Evolutionary conservation across 1,284 basidiomycete genomes (phyloP), one percentile per base, ranked within the genome.

Genomic region (Peniophora sp.): DNA sequence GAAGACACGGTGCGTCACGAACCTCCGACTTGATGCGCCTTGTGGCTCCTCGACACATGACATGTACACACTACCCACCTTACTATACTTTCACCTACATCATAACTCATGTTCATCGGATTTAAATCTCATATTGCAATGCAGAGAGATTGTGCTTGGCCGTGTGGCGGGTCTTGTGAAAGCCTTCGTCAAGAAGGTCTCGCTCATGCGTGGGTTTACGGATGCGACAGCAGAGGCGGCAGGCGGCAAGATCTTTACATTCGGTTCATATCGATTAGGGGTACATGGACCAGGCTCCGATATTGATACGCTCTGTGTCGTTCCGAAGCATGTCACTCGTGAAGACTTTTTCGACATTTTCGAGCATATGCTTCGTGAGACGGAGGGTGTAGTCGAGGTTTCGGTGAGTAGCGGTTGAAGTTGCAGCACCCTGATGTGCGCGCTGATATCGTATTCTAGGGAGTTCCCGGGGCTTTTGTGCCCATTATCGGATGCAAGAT

Each of bases 251-350:
- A 98, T 99, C 65, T 99, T 95, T 68, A 98, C 97, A 3, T 99
- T 97, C 66, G 96, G 97, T 36, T 97, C 94, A 48, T 96, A 96
- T 74, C 83, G 91, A 57, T 75, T 99, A 42, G 96, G 96, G 52
- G 96, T 99, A 14, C 97, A 99, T 68, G 92, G 92, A 12, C 96
- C 97, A 34, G 92, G 93, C 9, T 81, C 88, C 44, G 96, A 99
- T 82, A 98, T 99, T 65, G 96, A 99, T 73, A 98, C 95, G n/a
- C 76, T 99, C 34, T 94, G 94, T 65, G 96, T 99, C 24, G 97
- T 97, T 24, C 96, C 96, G 3, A 92, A 94, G 67, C 93, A 98
- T 68, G 88, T 99, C 51, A 88, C 87, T 55, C 79, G 92, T 56
- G 94, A 97, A 61, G 93, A 99, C 72, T 99, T 99, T 72, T 98